Evolutionary conservation across 2,329 filamentous ascomycete species (phyloP).

Genomic region (Venturia aucupariae): DNA sequence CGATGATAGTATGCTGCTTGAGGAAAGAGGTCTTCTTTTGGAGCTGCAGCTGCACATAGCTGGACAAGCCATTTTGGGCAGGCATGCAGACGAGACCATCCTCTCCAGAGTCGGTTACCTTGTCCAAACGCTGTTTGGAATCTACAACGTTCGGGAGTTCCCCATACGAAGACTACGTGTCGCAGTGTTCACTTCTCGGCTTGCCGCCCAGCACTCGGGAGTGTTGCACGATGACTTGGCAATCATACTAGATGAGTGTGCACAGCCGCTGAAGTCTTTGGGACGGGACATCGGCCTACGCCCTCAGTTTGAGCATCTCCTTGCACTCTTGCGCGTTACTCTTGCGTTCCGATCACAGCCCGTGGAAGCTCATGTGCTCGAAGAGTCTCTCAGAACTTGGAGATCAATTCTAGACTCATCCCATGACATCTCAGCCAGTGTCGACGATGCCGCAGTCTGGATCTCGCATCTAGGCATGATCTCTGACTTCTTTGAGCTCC

Average conservation of each 20-base stretch:
- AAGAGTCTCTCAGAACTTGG: conserved; percentile 29
- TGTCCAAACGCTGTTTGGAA: conserved; percentile 21
- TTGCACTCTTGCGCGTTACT: conserved; percentile 30
- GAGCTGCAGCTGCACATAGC: conserved; percentile 34
- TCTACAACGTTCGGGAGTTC: conserved; percentile 23
- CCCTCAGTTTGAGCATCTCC: conserved; percentile 27
- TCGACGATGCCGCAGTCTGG: conserved; percentile 44
- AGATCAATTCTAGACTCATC: conserved; percentile 27
- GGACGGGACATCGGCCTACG: conserved; percentile 20
- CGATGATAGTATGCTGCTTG: conserved; percentile 21
- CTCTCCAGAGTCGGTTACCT: neutral
- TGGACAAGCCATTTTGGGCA: conserved; percentile 20
- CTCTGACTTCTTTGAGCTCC: conserved; percentile 48
- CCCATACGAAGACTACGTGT: conserved; percentile 27
- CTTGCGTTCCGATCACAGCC: conserved; percentile 31
- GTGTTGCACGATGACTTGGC: conserved; percentile 9
- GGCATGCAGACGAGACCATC: neutral
- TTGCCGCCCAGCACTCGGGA: conserved; percentile 15
- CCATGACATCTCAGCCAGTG: conserved; percentile 30
- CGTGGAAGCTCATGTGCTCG: conserved; percentile 22
- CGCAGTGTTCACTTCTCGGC: conserved; percentile 22
- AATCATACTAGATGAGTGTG: conserved; percentile 9
- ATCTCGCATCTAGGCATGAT: conserved; percentile 43
- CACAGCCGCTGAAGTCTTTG: conserved; percentile 22
- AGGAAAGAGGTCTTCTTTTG: conserved; percentile 29